A percentile compares a stretch with the other conserved stretches of the same genome.
These are phyloP conservation scores for Colletotrichum filicis DNA, from an alignment of 2,329 filamentous ascomycete genomes.

Conservation along the genomic window DNA sequence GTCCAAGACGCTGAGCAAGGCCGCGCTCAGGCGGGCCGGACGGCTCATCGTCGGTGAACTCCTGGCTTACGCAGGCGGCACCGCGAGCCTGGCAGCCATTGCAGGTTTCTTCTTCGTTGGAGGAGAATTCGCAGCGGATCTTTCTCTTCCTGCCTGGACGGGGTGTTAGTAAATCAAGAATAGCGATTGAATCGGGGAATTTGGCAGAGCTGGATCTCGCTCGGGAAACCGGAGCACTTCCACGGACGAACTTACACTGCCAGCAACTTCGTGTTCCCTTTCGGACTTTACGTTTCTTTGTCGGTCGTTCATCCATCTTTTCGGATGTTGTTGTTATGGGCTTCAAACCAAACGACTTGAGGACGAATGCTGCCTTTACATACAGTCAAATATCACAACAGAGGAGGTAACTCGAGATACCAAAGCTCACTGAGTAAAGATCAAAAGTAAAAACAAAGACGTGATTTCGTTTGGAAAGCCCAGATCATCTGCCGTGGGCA, in stretches of 20 bases:
- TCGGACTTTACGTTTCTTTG: slow-evolving; percentile 54
- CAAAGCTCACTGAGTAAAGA: not conserved
- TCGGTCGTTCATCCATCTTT: slow-evolving; percentile 26
- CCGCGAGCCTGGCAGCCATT: slow-evolving; percentile 57
- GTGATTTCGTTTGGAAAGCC: not conserved
- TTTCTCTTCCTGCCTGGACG: slow-evolving; percentile 54
- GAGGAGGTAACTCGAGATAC: not conserved
- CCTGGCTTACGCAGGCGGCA: slow-evolving; percentile 58
- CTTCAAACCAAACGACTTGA: no score
- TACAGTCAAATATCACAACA: not conserved
- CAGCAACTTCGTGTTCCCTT: slow-evolving; percentile 69
- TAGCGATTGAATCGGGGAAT: not conserved
- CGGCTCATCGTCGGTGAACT: slow-evolving; percentile 49
- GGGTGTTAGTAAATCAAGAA: not conserved
- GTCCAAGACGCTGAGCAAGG: slow-evolving; percentile 54
- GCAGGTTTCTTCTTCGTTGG: slow-evolving; percentile 52
- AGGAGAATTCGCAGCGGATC: slow-evolving; percentile 58
- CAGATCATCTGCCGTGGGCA: not conserved
- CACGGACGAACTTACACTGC: slow-evolving; percentile 59
- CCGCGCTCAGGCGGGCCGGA: slow-evolving; percentile 47
- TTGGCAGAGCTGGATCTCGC: not conserved
- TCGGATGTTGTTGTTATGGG: not conserved
- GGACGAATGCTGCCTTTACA: not conserved
- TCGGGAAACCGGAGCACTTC: not conserved
- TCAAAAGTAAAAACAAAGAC: no score